Percentiles rank a stretch among this genome's conserved stretches.
Evolutionary conservation across 352 stramenopile genomes (phyloP).

Genomic region (Phytophthora chlamydospora): DNA sequence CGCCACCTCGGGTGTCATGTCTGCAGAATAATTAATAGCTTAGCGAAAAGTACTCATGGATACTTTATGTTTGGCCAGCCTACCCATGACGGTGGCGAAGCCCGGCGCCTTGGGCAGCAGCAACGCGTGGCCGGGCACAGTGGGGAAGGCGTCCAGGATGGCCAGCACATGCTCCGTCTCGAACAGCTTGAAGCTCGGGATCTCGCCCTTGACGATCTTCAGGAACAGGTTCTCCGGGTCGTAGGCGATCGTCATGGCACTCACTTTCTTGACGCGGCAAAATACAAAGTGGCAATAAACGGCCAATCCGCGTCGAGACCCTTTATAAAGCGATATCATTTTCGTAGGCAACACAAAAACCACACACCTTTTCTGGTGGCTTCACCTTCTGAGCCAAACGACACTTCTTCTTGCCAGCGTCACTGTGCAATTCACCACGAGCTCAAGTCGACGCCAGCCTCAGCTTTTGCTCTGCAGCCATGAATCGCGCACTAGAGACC

Average conservation of each 20-base stretch:
- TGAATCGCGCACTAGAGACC: constrained; percentile 77
- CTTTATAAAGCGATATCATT: too few relatives aligned
- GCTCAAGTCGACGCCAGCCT: neutral
- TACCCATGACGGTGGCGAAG: constrained; percentile 72
- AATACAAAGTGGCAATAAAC: too few relatives aligned
- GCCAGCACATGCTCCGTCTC: constrained; percentile 87
- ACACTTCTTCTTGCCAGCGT: constrained; percentile 13
- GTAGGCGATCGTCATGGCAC: constrained; percentile 37
- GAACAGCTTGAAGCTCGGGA: constrained; percentile 86
- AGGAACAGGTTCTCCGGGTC: constrained; percentile 81
- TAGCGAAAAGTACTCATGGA: neutral
- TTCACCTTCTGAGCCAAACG: constrained; percentile 20
- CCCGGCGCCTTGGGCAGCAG: constrained; percentile 72
- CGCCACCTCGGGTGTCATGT: constrained; percentile 75
- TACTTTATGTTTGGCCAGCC: neutral
- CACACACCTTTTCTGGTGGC: constrained; percentile 15
- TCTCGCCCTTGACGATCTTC: constrained; percentile 82
- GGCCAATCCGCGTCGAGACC: too few relatives aligned
- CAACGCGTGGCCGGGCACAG: constrained; percentile 68
- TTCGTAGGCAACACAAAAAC: too few relatives aligned
- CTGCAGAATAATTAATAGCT: constrained; percentile 27
- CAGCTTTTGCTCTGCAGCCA: constrained; percentile 26
- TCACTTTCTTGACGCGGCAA: too few relatives aligned
- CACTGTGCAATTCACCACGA: constrained; percentile 22
- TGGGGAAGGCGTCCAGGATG: constrained; percentile 83